These are phyloP conservation scores for Hymenoscyphus fraxineus DNA, from an alignment of 2,329 filamentous ascomycete species.

Conservation along the genomic window DNA sequence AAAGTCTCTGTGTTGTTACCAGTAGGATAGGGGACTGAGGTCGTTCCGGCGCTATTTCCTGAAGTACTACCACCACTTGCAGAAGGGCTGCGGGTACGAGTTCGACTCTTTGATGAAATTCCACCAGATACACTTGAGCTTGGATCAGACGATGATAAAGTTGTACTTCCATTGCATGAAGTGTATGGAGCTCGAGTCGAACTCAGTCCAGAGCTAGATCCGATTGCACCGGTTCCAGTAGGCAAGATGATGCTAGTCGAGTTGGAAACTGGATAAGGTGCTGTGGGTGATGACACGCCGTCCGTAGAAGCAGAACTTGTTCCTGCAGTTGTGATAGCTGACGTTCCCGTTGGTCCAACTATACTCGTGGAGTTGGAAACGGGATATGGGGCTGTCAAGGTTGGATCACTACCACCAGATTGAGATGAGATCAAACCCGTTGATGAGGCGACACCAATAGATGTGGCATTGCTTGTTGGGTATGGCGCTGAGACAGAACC, in stretches of 20 bases:
- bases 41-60: neutral
- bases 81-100: neutral
- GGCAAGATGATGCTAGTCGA: conserved; percentile 10
- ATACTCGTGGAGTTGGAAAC: neutral
- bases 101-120: neutral
- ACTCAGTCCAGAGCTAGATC: neutral
- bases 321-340: neutral
- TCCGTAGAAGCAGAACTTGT: neutral
- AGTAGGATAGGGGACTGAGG: conserved; percentile 3
- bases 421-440: neutral
- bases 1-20: conserved; percentile 6
- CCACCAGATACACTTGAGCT: conserved; percentile 9
- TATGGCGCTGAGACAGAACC: conserved; percentile 14
- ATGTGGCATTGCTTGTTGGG: conserved; percentile 14
- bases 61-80: neutral
- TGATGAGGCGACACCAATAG: neutral
- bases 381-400: neutral
- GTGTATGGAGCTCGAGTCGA: neutral
- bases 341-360: neutral
- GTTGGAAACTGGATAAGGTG: conserved; percentile 18
- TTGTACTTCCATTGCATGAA: neutral
- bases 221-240: conserved; percentile 7
- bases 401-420: neutral
- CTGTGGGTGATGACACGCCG: conserved; percentile 1
- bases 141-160: conserved; percentile 3